A percentile compares a stretch with the other conserved stretches of the same genome.
phyloP scores from a whole-genome alignment of 805 yeast species.

The Saccharomycopsis microspora region DNA sequence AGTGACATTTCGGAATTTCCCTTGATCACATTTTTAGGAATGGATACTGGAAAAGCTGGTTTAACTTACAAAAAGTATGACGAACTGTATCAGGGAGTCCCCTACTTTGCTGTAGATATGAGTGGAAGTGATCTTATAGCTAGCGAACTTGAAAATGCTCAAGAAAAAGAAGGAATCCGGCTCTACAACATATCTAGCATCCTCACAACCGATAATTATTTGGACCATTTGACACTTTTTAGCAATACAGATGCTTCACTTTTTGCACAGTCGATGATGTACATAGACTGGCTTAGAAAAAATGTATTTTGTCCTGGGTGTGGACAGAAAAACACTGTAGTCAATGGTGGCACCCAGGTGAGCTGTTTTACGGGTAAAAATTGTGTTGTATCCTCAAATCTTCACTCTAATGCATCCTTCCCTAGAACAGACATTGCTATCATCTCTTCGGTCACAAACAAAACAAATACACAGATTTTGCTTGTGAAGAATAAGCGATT shows the following conservation, averaged over 20 bases:
- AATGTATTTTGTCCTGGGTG: slow-evolving; percentile 80
- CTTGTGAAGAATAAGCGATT: slow-evolving; percentile 64
- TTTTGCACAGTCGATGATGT: slow-evolving; percentile 73
- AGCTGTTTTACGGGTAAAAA: slow-evolving; percentile 33
- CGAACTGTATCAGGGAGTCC: slow-evolving; percentile 39
- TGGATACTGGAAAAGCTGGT: slow-evolving; percentile 1
- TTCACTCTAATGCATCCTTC: slow-evolving; percentile 63
- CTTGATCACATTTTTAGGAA: slow-evolving; percentile 8
- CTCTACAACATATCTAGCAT: not conserved
- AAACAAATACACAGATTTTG: slow-evolving; percentile 48
- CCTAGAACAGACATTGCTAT: slow-evolving; percentile 88
- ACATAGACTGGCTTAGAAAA: slow-evolving; percentile 70
- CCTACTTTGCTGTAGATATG: slow-evolving; percentile 54
- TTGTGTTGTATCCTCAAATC: slow-evolving; percentile 22
- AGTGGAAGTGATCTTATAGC: slow-evolving; percentile 21
- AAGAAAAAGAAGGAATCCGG: no score
- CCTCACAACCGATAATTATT: slow-evolving; percentile 4
- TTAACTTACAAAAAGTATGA: slow-evolving; percentile 25
- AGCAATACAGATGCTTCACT: slow-evolving; percentile 43
- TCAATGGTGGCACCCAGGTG: slow-evolving; percentile 57
- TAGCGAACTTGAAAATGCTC: slow-evolving; percentile 16
- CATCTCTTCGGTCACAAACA: slow-evolving; percentile 65
- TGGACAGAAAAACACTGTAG: slow-evolving; percentile 49
- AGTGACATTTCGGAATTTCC: not conserved
- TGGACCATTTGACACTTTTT: slow-evolving; percentile 19